Evolutionary conservation across 768 basidiomycete genomes (phyloP).

Genomic region (Pleurotus djamor): DNA sequence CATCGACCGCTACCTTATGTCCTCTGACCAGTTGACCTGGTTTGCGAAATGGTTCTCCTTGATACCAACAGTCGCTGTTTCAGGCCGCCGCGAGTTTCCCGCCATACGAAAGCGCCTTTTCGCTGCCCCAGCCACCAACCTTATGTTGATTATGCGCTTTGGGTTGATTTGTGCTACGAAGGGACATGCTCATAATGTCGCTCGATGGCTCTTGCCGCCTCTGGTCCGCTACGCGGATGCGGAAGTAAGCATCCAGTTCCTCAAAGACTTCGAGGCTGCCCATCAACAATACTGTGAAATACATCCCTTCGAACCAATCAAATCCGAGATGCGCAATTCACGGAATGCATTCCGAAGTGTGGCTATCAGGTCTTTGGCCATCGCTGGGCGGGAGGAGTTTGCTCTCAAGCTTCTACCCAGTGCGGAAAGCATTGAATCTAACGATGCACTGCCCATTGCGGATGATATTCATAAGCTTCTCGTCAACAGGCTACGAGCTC

Average conservation of each 20-base stretch:
- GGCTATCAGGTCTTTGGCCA: slow-evolving; percentile 39
- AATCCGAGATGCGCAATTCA: slow-evolving; percentile 6
- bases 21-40: not conserved
- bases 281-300: slow-evolving; percentile 17
- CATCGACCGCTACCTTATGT: slow-evolving; percentile 6
- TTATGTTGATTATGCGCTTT: slow-evolving; percentile 24
- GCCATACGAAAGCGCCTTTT: slow-evolving; percentile 19
- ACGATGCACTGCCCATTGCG: not conserved
- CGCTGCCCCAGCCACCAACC: slow-evolving; percentile 17
- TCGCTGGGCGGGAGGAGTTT: slow-evolving; percentile 30
- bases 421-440: not conserved
- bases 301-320: slow-evolving; percentile 6
- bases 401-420: slow-evolving; percentile 39
- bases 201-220: slow-evolving; percentile 24
- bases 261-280: slow-evolving; percentile 30
- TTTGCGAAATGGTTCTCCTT: slow-evolving; percentile 31
- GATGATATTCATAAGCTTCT: not conserved
- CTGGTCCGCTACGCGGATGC: slow-evolving; percentile 42
- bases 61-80: slow-evolving; percentile 19
- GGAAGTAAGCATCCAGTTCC: slow-evolving; percentile 30
- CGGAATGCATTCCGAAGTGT: slow-evolving; percentile 25
- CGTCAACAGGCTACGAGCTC: not conserved
- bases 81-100: slow-evolving; percentile 11
- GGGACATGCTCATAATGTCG: slow-evolving; percentile 28
- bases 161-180: slow-evolving; percentile 33